A percentile compares a stretch with the other conserved stretches of the same genome.
Conservation (phyloP, 768 basidiomycete genomes). For the Serendipita vermifera region DNA sequence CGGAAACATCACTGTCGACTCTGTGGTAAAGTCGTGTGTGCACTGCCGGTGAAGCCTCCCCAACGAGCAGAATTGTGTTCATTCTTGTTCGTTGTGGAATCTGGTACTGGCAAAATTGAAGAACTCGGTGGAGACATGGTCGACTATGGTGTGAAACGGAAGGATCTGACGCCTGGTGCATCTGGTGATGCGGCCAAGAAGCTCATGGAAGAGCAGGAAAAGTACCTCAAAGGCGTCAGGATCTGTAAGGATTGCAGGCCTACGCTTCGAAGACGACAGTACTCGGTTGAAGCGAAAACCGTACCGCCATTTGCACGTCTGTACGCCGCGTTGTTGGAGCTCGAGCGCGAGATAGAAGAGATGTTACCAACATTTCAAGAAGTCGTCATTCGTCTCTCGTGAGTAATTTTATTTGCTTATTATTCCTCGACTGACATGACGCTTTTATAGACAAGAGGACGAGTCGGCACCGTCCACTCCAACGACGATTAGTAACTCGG, state of each 20-base stretch:
- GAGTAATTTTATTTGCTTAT: constrained; percentile 14
- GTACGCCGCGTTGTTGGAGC: constrained; percentile 55
- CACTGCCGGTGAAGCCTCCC: constrained; percentile 63
- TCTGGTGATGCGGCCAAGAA: constrained; percentile 13
- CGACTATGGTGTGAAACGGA: constrained; percentile 53
- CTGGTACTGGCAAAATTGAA: constrained; percentile 61
- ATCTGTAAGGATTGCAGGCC: constrained; percentile 77
- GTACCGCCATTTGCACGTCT: constrained; percentile 53
- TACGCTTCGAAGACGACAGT: constrained; percentile 66
- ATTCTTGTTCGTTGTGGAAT: constrained; percentile 74
- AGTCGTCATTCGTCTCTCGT: constrained; percentile 60
- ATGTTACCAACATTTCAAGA: constrained; percentile 82
- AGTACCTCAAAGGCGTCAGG: constrained; percentile 78
- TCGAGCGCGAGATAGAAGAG: constrained; percentile 87
- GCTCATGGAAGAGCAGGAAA: constrained; percentile 47
- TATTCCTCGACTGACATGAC: constrained; percentile 8
- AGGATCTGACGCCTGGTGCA: constrained; percentile 18
- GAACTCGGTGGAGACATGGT: constrained; percentile 66
- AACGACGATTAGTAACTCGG: constrained; percentile 12
- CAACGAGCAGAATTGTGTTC: constrained; percentile 61
- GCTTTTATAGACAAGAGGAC: constrained; percentile 17
- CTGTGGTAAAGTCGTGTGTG: constrained; percentile 85
- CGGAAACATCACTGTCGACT: constrained; percentile 94
- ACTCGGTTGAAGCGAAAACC: constrained; percentile 46
- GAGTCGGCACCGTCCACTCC: constrained; percentile 19